Evolutionary conservation across 305 asterid species (phyloP).

Genomic region (Fraxinus floribunda): DNA sequence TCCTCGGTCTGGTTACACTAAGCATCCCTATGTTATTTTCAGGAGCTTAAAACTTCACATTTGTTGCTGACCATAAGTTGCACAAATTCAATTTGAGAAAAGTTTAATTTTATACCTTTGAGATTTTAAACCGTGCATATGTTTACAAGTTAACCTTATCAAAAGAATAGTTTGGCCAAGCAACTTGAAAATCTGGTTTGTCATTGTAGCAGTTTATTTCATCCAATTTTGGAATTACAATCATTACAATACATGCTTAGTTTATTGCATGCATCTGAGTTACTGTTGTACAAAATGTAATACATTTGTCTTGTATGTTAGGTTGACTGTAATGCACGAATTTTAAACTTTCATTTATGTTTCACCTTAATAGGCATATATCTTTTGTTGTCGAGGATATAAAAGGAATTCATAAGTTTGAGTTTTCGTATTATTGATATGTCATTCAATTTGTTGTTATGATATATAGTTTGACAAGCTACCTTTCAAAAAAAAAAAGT

Average conservation of each 20-base stretch:
- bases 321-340: neutral
- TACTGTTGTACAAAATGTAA: neutral
- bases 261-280: neutral
- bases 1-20: neutral
- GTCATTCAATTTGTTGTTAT: conserved; percentile 1
- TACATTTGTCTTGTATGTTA: neutral
- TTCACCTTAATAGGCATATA: neutral
- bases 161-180: neutral
- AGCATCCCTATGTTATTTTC: too few relatives aligned
- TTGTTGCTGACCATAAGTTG: neutral
- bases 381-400: neutral
- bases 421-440: neutral
- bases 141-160: neutral
- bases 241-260: neutral
- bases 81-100: neutral
- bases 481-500: neutral
- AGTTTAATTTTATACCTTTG: neutral
- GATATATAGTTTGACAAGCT: conserved; percentile 23
- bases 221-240: neutral
- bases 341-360: neutral
- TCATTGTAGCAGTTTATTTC: neutral
- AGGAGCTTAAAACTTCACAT: too few relatives aligned
- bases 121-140: neutral
- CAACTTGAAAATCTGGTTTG: neutral
- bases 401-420: neutral